A percentile compares a stretch with the other conserved stretches of the same genome.
Conservation (phyloP, 108 stramenopile genomes). For the Cyclotella choctawhatcheeana region DNA sequence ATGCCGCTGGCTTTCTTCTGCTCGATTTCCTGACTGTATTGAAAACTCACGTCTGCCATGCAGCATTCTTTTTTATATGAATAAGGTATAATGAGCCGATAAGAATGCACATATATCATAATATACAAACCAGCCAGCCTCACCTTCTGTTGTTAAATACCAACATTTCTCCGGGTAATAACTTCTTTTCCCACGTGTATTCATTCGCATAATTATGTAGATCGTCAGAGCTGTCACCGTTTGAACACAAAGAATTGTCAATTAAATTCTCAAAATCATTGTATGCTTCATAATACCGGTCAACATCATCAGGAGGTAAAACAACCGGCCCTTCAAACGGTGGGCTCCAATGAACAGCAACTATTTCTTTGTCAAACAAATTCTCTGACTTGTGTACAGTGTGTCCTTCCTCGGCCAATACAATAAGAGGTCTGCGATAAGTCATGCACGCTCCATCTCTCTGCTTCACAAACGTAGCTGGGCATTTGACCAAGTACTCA, state of each 20-base stretch:
- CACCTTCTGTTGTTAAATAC: slow-evolving; percentile 76
- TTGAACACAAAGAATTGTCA: slow-evolving; percentile 29
- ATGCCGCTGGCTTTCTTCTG: slow-evolving; percentile 59
- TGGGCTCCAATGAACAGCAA: slow-evolving; percentile 77
- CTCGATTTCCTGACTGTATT: slow-evolving; percentile 11
- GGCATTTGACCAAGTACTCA: slow-evolving; percentile 53
- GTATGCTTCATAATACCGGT: slow-evolving; percentile 69
- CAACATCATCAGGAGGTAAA: slow-evolving; percentile 44
- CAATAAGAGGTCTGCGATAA: slow-evolving; percentile 69
- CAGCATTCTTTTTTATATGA: slow-evolving; percentile 53
- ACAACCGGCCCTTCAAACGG: slow-evolving; percentile 84
- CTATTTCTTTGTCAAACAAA: slow-evolving; percentile 53
- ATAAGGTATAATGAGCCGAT: background rate
- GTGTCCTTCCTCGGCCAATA: slow-evolving; percentile 39
- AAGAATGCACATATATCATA: background rate
- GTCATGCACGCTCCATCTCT: slow-evolving; percentile 79
- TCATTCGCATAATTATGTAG: slow-evolving; percentile 57
- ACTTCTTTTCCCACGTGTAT: slow-evolving; percentile 66
- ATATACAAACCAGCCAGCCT: background rate
- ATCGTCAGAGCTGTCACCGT: slow-evolving; percentile 8
- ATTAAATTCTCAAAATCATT: slow-evolving; percentile 72
- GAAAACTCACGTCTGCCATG: slow-evolving; percentile 75
- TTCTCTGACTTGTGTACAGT: slow-evolving; percentile 1
- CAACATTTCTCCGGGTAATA: slow-evolving; percentile 66
- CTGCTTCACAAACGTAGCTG: slow-evolving; percentile 82